Base-by-base conservation (phyloP, 805 yeast species). In the Zygosaccharomyces gambellarensis region DNA sequence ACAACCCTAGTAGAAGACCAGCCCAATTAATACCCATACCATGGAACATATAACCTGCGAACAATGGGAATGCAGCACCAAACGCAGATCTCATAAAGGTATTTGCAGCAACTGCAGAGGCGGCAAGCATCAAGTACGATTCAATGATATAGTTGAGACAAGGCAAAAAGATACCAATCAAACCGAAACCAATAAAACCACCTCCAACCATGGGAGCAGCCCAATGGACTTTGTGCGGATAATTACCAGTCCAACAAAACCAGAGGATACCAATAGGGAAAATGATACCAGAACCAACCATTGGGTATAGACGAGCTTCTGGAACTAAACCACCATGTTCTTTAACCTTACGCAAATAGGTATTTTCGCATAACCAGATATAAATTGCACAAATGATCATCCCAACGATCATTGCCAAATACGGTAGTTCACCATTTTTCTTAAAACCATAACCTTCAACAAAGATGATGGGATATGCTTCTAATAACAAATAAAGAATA, bases 241-340 rank as follows among this genome's bases (percentile, higher is more conserved):
- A 90, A 54, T 80, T 77, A 63, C 96, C 96, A 8, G 92, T 73
- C 96, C 96, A 90, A 49, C 87, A 80, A 65, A 90, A 75, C 96
- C 96, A 86, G 60, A 89, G 75, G 53, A 89, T 71, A 46, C 96
- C 96, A 46, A 80, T 72, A 27, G 95, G 85, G 72, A 90, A 87
- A 7, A 77, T 63, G 47, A 87, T 55, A 22, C 83, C 82, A 29
- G 95, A 90, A 39, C 77, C 67, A 69, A 87, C 78, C 85, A 89
- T 80, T 30, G 90, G 82, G 14, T 83, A 80, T 49, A 90, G 72
- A 67, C 96, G 80, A 31, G 82, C 85, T 67, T 90, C 96, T 0
- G 97, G 95, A 17, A 83, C 78, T 53, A 70, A 73, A 43, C 83
- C 83, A 36, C 77, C 78, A 61, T 82, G 81, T n/a, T 64, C 71